phyloP scores from a whole-genome alignment of 805 yeast genomes.

The Helenozyma rhizophorensis region DNA sequence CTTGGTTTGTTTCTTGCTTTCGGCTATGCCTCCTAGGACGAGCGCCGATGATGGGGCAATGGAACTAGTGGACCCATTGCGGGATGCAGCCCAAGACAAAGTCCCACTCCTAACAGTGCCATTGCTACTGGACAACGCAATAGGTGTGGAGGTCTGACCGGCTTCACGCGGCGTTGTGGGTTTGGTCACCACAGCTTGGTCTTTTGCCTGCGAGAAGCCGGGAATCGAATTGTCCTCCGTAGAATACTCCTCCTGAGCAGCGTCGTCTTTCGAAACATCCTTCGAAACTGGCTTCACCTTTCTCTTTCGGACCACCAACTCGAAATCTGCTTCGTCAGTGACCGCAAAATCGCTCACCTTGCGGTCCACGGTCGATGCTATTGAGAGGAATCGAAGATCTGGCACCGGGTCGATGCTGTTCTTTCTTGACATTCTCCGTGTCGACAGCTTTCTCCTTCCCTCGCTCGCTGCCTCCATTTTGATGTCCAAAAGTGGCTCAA shows the following conservation, averaged over 20 bases:
- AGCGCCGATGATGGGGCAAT: slow-evolving; percentile 3
- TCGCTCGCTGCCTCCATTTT: slow-evolving; percentile 18
- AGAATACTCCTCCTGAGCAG: too few species aligned
- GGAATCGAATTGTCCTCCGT: too few species aligned
- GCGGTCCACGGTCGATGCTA: slow-evolving; percentile 6
- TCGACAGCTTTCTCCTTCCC: slow-evolving; percentile 17
- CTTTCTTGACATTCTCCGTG: slow-evolving; percentile 22
- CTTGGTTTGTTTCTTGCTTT: slow-evolving; percentile 18
- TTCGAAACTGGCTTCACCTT: slow-evolving; percentile 11
- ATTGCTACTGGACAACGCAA: too few species aligned
- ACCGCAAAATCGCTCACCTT: slow-evolving; percentile 15
- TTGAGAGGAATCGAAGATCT: slow-evolving; percentile 23
- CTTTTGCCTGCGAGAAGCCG: too few species aligned
- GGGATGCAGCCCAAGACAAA: not conserved
- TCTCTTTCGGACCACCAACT: slow-evolving; percentile 22
- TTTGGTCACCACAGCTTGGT: too few species aligned
- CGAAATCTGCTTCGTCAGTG: slow-evolving; percentile 23
- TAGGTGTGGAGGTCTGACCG: too few species aligned
- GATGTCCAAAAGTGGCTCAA: slow-evolving; percentile 34
- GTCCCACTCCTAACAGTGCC: too few species aligned
- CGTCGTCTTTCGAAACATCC: too few species aligned
- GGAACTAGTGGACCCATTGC: slow-evolving; percentile 3
- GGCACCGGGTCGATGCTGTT: slow-evolving; percentile 16
- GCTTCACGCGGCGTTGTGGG: too few species aligned
- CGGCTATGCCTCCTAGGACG: slow-evolving; percentile 9